These are phyloP conservation scores for Acacia acuminata DNA, from an alignment of 306 rosid species.

Conservation along the genomic window DNA sequence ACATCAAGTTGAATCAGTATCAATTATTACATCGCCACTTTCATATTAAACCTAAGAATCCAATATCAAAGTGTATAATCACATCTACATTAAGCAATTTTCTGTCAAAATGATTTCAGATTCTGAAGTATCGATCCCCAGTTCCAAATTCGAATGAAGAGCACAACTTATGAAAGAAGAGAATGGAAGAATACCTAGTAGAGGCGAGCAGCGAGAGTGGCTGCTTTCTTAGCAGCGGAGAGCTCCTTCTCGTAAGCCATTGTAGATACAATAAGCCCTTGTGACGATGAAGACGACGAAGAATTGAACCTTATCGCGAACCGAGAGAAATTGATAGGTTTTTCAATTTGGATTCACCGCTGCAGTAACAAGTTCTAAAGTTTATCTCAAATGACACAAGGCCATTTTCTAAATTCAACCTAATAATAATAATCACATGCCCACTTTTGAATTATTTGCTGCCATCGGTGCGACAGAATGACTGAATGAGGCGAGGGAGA, in stretches of 20 bases:
- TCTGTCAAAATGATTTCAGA: background rate
- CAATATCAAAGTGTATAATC: no score
- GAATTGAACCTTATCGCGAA: conserved; percentile 20
- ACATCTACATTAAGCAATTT: no score
- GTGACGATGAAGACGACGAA: conserved; percentile 22
- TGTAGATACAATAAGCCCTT: conserved; percentile 39
- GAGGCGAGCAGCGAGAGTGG: conserved; percentile 82
- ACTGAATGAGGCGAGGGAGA: no score
- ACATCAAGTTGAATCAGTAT: no score
- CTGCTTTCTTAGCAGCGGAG: conserved; percentile 87
- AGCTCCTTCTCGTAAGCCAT: conserved; percentile 92
- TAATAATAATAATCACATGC: background rate
- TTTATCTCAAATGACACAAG: conserved; percentile 10
- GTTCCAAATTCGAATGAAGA: background rate
- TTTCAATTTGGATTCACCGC: conserved; percentile 30
- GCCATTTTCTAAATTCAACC: background rate
- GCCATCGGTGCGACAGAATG: no score
- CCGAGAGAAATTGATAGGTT: background rate
- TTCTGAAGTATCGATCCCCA: background rate
- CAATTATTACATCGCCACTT: no score
- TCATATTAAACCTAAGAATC: no score
- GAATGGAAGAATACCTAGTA: conserved; percentile 64
- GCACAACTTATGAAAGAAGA: background rate
- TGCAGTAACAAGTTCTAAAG: conserved; percentile 27
- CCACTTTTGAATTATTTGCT: background rate